Evolutionary conservation across 176 grass and related monocot species (phyloP), one percentile per base, ranked within the genome.

Genomic region (Bolboschoenus planiculmis): DNA sequence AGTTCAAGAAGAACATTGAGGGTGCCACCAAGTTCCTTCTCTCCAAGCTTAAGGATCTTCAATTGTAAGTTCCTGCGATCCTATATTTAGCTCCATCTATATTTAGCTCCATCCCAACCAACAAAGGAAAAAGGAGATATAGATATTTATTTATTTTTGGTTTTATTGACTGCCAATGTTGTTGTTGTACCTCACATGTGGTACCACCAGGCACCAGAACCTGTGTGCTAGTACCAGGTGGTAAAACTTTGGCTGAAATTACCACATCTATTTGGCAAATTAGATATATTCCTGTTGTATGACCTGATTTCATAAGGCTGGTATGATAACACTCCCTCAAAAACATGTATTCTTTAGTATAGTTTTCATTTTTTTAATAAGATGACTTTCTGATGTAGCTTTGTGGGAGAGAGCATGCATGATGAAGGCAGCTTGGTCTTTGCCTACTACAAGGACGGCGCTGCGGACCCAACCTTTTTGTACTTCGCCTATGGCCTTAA

Each of bases 401-500:
- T 99, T 62, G 96, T 99, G 47, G 92, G 96, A 10, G 96, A 99
- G 86, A 93, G 92, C 80, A 99, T 99, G 96, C 86, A 91, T 20
- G 90, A 94, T 57, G 92, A 95, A 36, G 86, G 75, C 26, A 13
- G 75, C 56, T 0, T 99, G 59, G 92, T 99, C 36, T 95, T 91
- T 0, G 96, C 96, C 23, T 99, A 93, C 57, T 99, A 99, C 84
- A 95, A 93, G 87, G 96, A 99, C 0, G 92, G 87, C 31, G 84
- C 89, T 1, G 31, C 89, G 0, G 80, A 95, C 77, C 96, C 96
- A 11, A 95, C 92, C 4, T 98, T 95, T 85, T 84, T 97, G 11
- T 97, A 94, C 79, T 97, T 97, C 0, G 84, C 92, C 0, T 81
- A 91, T 82, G 92, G 90, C 21, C 65, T 97, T 18, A 88, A 87